Percentiles rank a stretch among this genome's conserved stretches.
Conservation (phyloP, 208 protist genomes). For the Acanthamoeba castellanii region DNA sequence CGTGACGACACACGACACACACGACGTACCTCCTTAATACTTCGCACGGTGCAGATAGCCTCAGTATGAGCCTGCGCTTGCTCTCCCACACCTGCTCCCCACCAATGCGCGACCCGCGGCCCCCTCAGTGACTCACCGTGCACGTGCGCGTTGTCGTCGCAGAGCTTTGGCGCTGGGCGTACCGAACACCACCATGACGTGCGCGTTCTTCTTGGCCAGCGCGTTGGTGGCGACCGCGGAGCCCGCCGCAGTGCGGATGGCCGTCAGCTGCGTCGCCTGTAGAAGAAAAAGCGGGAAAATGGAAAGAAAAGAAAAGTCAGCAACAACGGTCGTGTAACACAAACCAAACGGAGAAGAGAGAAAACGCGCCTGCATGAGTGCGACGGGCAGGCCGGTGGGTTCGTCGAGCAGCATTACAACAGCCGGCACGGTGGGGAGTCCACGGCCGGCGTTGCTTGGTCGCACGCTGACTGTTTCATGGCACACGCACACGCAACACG, state of each 20-base stretch:
- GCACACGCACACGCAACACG: not conserved
- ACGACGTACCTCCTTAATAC: not conserved
- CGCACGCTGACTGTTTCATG: constrained; percentile 45
- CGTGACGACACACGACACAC: not conserved
- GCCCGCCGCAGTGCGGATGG: constrained; percentile 77
- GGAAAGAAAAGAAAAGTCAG: not conserved
- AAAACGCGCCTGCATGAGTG: constrained; percentile 68
- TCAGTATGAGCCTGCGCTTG: constrained; percentile 61
- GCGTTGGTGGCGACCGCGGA: constrained; percentile 61
- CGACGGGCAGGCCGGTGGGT: constrained; percentile 51
- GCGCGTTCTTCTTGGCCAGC: constrained; percentile 45
- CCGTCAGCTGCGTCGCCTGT: constrained; percentile 78
- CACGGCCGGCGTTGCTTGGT: constrained; percentile 47
- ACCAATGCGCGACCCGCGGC: not conserved
- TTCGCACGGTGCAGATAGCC: constrained; percentile 61
- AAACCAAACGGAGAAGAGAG: no score
- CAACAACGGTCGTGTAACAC: not conserved
- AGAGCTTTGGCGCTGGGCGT: not conserved
- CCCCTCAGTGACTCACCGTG: not conserved
- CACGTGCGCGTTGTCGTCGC: not conserved
- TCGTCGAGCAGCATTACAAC: constrained; percentile 76
- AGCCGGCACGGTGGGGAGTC: constrained; percentile 75
- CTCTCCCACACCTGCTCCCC: not conserved
- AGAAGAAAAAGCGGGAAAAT: not conserved
- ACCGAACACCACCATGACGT: constrained; percentile 77